A percentile compares a stretch with the other conserved stretches of the same genome.
Evolutionary conservation across 2,329 filamentous ascomycete species (phyloP).

Genomic region (Fusarium euwallaceae): DNA sequence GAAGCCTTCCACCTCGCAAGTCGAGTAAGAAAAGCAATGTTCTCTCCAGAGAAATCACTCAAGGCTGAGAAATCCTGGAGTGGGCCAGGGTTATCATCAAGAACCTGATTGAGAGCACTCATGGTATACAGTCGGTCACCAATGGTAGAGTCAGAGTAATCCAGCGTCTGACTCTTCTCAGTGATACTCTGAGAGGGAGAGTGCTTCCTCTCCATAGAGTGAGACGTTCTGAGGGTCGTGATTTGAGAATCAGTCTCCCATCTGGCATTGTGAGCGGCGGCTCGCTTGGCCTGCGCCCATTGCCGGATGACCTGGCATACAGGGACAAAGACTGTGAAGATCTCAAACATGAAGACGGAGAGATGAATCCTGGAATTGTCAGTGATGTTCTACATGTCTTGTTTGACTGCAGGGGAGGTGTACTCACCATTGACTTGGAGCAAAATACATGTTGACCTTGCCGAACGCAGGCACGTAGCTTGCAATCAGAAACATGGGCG

Average conservation of each 20-base stretch:
- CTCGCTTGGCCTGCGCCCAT: slow-evolving; percentile 53
- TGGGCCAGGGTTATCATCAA: slow-evolving; percentile 68
- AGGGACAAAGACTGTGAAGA: slow-evolving; percentile 74
- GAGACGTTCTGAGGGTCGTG: slow-evolving; percentile 22
- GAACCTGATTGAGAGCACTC: slow-evolving; percentile 71
- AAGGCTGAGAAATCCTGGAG: slow-evolving; percentile 74
- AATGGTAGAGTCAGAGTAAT: slow-evolving; percentile 16
- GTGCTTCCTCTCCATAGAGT: slow-evolving; percentile 16
- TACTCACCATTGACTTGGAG: slow-evolving; percentile 72
- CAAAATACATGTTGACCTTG: slow-evolving; percentile 64
- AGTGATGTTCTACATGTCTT: not conserved
- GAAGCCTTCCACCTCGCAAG: slow-evolving; percentile 68
- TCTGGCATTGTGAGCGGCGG: slow-evolving; percentile 21
- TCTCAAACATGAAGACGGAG: slow-evolving; percentile 59
- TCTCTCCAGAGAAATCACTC: slow-evolving; percentile 77
- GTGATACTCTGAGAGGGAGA: not conserved
- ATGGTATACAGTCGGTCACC: slow-evolving; percentile 67
- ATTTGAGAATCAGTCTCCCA: slow-evolving; percentile 27
- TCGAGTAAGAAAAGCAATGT: slow-evolving; percentile 75
- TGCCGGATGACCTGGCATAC: slow-evolving; percentile 68
- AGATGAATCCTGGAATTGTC: slow-evolving; percentile 53
- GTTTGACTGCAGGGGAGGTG: slow-evolving; percentile 56
- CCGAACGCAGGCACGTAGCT: slow-evolving; percentile 64
- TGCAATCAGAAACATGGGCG: slow-evolving; percentile 75
- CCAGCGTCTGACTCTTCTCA: slow-evolving; percentile 8